Percentiles rank a stretch among this genome's conserved stretches.
phyloP scores from a whole-genome alignment of 202 grass and related monocot species.

The Cymbopogon flexuosus region DNA sequence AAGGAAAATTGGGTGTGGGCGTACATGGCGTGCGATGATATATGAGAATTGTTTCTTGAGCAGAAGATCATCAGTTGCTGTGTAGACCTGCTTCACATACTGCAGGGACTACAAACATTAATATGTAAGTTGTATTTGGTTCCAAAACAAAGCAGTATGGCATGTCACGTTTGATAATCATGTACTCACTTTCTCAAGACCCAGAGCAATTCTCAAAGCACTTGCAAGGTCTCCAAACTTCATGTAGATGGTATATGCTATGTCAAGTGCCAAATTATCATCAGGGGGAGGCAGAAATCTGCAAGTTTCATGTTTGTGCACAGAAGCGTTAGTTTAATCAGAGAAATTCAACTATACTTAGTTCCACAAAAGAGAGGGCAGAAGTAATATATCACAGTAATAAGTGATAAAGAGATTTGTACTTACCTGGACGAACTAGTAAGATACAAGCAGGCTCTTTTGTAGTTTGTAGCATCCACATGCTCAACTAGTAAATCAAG shows the following conservation, averaged over 20 bases:
- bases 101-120: slow-evolving; percentile 43
- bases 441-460: slow-evolving; percentile 89
- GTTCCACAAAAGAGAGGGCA: neutral
- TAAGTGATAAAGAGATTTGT: neutral
- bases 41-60: slow-evolving; percentile 96
- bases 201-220: slow-evolving; percentile 66
- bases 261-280: slow-evolving; percentile 85
- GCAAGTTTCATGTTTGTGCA: slow-evolving; percentile 26
- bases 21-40: slow-evolving; percentile 86
- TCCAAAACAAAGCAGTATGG: neutral
- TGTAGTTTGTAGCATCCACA: slow-evolving; percentile 86
- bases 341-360: slow-evolving; percentile 6
- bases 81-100: slow-evolving; percentile 89
- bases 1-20: neutral
- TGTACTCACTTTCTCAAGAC: slow-evolving; percentile 65
- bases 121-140: slow-evolving; percentile 8
- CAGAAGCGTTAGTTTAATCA: slow-evolving; percentile 9
- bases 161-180: neutral
- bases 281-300: slow-evolving; percentile 74
- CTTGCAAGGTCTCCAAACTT: slow-evolving; percentile 88
- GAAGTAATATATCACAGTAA: neutral
- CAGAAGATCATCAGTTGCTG: slow-evolving; percentile 63
- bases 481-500: slow-evolving; percentile 95
- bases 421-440: slow-evolving; percentile 77
- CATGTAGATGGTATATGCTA: slow-evolving; percentile 86